These are phyloP conservation scores for Fusarium piperis DNA, from an alignment of 2,329 filamentous ascomycete species.

Conservation along the genomic window DNA sequence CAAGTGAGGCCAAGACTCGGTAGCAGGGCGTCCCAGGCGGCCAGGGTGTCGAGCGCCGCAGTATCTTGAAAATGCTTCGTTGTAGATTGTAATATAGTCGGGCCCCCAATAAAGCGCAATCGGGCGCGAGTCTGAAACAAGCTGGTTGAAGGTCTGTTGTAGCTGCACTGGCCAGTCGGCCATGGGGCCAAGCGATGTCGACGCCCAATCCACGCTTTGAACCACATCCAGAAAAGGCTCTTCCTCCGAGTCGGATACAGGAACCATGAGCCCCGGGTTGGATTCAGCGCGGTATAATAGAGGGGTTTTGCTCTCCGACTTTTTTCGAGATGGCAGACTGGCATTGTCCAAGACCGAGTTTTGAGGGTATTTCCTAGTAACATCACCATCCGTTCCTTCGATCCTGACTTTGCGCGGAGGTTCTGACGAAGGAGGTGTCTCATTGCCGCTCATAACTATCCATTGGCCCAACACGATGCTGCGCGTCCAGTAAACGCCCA, in stretches of 20 bases:
- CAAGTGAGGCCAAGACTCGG: conserved; percentile 68
- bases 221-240: conserved; percentile 53
- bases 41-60: conserved; percentile 72
- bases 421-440: conserved; percentile 44
- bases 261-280: conserved; percentile 46
- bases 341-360: conserved; percentile 35
- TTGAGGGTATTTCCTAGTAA: conserved; percentile 33
- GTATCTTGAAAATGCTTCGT: conserved; percentile 71
- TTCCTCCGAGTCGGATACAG: conserved; percentile 48
- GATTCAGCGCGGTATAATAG: conserved; percentile 46
- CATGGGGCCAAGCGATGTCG: conserved; percentile 58
- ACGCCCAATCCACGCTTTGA: conserved; percentile 57
- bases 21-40: conserved; percentile 68
- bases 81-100: conserved; percentile 71
- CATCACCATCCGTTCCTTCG: conserved; percentile 37
- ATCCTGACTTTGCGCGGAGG: conserved; percentile 46
- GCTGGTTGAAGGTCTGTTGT: conserved; percentile 56
- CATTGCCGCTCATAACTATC: conserved; percentile 53
- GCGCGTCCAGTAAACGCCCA: conserved; percentile 51
- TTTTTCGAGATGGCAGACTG: conserved; percentile 30
- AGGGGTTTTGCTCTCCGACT: conserved; percentile 37
- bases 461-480: conserved; percentile 48
- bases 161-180: conserved; percentile 57
- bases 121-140: conserved; percentile 57
- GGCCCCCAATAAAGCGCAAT: conserved; percentile 72